Conservation (phyloP, 2,329 filamentous ascomycete species). For the Botrytis elliptica region DNA sequence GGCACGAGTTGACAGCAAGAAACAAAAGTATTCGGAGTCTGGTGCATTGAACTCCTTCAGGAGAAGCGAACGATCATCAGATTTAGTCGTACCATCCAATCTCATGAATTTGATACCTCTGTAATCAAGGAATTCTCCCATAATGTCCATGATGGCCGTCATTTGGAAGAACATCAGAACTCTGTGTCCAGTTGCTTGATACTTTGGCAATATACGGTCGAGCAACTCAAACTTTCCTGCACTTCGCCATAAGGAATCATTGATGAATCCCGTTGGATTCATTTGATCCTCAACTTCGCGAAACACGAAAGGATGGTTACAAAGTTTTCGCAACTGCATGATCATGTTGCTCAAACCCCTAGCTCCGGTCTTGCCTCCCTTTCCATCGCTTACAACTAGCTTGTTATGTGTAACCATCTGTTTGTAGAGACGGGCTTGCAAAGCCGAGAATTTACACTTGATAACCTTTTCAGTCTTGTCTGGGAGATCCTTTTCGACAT, state of each 20-base stretch:
- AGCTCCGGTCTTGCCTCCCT: slow-evolving; percentile 90
- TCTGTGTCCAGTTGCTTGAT: slow-evolving; percentile 84
- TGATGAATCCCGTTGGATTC: slow-evolving; percentile 84
- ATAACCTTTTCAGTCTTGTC: slow-evolving; percentile 99
- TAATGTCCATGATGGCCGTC: slow-evolving; percentile 99
- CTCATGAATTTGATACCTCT: slow-evolving; percentile 83
- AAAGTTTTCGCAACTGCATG: slow-evolving; percentile 98
- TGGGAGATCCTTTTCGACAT: slow-evolving; percentile 97
- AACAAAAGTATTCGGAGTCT: slow-evolving; percentile 92
- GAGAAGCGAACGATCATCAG: slow-evolving; percentile 91
- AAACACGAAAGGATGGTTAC: slow-evolving; percentile 98
- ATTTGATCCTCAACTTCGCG: slow-evolving; percentile 97
- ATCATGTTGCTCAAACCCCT: slow-evolving; percentile 99
- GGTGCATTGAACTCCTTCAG: slow-evolving; percentile 87
- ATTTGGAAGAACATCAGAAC: slow-evolving; percentile 99
- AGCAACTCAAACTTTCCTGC: slow-evolving; percentile 96
- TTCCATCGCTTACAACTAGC: slow-evolving; percentile 89
- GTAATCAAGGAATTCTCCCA: slow-evolving; percentile 94
- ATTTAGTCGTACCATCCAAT: slow-evolving; percentile 94
- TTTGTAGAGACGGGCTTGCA: slow-evolving; percentile 93
- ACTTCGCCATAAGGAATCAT: slow-evolving; percentile 92
- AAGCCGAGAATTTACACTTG: slow-evolving; percentile 96
- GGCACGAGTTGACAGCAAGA: slow-evolving; percentile 95
- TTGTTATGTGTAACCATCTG: slow-evolving; percentile 96
- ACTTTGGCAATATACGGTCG: slow-evolving; percentile 90